Conservation (phyloP, 306 rosid species). For the Ormosia semicastrata region DNA sequence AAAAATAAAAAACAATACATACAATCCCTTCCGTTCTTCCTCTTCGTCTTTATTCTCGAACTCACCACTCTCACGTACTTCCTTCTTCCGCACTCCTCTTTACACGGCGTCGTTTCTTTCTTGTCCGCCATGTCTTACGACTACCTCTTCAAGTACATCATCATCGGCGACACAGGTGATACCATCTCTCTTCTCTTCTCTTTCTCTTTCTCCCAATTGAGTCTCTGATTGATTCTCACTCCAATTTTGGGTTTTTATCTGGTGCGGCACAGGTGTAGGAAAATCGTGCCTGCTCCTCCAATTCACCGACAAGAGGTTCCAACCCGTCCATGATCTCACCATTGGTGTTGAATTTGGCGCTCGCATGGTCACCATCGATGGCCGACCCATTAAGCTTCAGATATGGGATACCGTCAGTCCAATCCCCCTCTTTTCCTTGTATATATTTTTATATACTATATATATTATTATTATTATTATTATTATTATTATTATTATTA, state of each 20-base stretch:
- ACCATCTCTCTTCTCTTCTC: neutral
- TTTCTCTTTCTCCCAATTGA: too few relatives aligned
- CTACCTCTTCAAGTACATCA: conserved; percentile 95
- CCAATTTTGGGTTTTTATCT: conserved; percentile 26
- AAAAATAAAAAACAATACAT: too few relatives aligned
- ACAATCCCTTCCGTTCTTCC: too few relatives aligned
- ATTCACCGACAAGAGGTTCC: conserved; percentile 95
- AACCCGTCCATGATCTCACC: conserved; percentile 97
- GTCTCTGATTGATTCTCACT: too few relatives aligned
- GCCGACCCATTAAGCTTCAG: conserved; percentile 89
- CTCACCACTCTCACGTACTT: neutral
- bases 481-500: too few relatives aligned
- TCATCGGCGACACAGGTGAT: conserved; percentile 96
- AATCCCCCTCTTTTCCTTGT: neutral
- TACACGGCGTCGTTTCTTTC: conserved; percentile 18
- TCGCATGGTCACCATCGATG: conserved; percentile 87
- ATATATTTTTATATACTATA: too few relatives aligned
- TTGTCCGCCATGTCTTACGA: conserved; percentile 72
- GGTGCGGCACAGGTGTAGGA: conserved; percentile 70
- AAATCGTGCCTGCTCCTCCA: conserved; percentile 92
- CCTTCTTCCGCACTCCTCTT: neutral
- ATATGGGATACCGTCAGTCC: conserved; percentile 93
- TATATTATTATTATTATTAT: too few relatives aligned
- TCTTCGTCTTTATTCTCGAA: neutral
- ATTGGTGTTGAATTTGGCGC: conserved; percentile 98